Evolutionary conservation across 257 asterid genomes (phyloP), one percentile per base, ranked within the genome.

Genomic region (Nicotiana knightiana): DNA sequence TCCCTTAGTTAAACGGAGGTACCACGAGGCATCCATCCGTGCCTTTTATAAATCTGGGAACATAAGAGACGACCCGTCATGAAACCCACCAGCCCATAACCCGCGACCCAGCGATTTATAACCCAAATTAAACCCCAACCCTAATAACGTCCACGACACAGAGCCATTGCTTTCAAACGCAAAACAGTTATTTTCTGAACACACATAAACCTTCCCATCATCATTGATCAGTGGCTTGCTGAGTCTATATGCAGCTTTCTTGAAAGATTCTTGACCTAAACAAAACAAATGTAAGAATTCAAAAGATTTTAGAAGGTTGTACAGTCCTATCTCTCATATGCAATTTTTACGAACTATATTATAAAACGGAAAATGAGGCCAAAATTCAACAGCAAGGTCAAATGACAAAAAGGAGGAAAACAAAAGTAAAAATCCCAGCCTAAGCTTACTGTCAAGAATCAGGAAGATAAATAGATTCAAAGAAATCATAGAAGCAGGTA

Each of bases 81-180:
- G 30, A 28, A 28, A 28, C 30, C 30, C 30, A 28, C 30, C 30
- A 28, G 1, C 30, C 30, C 30, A 28, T 28, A 28, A 28, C 30
- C 30, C 30, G 1, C 1, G 30, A 28, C 1, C 30, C 30, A 28
- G 1, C 30, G 30, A 28, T 28, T 28, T 28, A 28, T 28, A 28
- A 28, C 30, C 30, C 30, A 28, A 28, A 28, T 28, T 28, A 28
- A 28, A 28, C 30, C 30, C 30, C 30, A 28, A 28, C 30, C 30
- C 30, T 28, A 28, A 80, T 32, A 91, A 66, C 3, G 86, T 87
- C 99, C 98, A 94, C 16, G 96, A 91, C 66, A 93, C 83, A 21
- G 97, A 85, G 18, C 98, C 99, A 61, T 96, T 96, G 55, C 76
- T 90, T 63, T 94, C 93, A 30, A 96, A 93, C 81, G 98, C 86